These are phyloP conservation scores for Carpinus viminea DNA, from an alignment of 306 rosid genomes.

Conservation along the genomic window DNA sequence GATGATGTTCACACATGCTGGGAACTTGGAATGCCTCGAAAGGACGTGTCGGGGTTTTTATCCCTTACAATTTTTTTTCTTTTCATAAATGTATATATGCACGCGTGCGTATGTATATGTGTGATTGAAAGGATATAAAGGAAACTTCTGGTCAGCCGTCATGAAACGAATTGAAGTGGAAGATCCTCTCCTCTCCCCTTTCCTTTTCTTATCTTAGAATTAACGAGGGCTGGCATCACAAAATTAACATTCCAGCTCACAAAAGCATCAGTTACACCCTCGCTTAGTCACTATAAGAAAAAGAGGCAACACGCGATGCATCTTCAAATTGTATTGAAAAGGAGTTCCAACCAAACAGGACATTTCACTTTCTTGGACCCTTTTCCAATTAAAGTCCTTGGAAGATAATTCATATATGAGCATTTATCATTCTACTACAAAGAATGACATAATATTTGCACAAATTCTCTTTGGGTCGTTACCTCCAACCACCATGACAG, in stretches of 20 bases:
- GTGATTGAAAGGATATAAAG: too few species aligned
- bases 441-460: too few species aligned
- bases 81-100: too few species aligned
- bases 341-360: constrained; percentile 18
- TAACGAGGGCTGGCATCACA: constrained; percentile 38
- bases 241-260: constrained; percentile 48
- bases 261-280: constrained; percentile 40
- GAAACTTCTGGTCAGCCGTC: too few species aligned
- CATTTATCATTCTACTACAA: too few species aligned
- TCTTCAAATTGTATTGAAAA: constrained; percentile 16
- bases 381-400: neutral
- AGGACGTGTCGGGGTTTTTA: too few species aligned
- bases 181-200: neutral
- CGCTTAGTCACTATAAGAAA: constrained; percentile 22
- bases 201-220: constrained; percentile 9
- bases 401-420: neutral
- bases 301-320: constrained; percentile 17
- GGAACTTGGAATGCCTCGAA: neutral
- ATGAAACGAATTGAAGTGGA: too few species aligned
- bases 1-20: neutral
- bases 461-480: too few species aligned
- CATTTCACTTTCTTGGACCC: constrained; percentile 10
- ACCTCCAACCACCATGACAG: too few species aligned
- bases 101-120: too few species aligned
- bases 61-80: too few species aligned